Evolutionary conservation across 345 rosid genomes (phyloP), one percentile per base, ranked within the genome.

Genomic region (Hypericum perforatum): DNA sequence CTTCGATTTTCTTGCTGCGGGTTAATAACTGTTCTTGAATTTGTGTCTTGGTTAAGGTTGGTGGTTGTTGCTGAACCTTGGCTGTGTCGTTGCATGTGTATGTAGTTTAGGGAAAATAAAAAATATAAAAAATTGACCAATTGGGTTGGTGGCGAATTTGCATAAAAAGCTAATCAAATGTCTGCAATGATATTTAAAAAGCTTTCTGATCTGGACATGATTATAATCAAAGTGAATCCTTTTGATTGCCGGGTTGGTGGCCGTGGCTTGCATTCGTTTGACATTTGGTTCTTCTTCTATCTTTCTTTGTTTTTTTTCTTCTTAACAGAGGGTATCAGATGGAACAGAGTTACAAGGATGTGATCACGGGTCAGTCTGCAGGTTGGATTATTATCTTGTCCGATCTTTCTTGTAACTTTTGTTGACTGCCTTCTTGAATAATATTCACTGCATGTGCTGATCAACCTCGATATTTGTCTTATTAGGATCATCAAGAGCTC

Each of bases 331-430:
- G 59, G 46, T 42, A 59, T 61, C 65, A 59, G 58, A 80, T 87
- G 94, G 96, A 78, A 68, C 62, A 62, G 44, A 54, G 59, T 32
- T 54, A 51, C 12, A 65, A 66, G 54, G 73, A 72, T 63, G 14
- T 64, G 45, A 22, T 44, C 10, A 57, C 73, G 1, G 56, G 65
- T 52, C 64, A 43, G 38, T 46, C 62, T 61, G 63, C 62, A 68
- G 80, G 76, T 80, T 22, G 32, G 32, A 1, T 22, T 1, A 22
- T 22, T 22, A 22, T 22, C 32, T 22, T 22, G 1, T 22, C 32
- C 4, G 32, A 22, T 1, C 32, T 22, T 22, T 22, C 32, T 4
- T 22, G 32, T 22, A 22, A 22, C 32, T 22, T 22, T 1, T 22
- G 32, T 22, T 22, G 32, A 22, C 32, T 22, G 16, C 51, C 39